These are phyloP conservation scores for Gossypium rotundifolium DNA, from an alignment of 345 rosid species.

Conservation along the genomic window DNA sequence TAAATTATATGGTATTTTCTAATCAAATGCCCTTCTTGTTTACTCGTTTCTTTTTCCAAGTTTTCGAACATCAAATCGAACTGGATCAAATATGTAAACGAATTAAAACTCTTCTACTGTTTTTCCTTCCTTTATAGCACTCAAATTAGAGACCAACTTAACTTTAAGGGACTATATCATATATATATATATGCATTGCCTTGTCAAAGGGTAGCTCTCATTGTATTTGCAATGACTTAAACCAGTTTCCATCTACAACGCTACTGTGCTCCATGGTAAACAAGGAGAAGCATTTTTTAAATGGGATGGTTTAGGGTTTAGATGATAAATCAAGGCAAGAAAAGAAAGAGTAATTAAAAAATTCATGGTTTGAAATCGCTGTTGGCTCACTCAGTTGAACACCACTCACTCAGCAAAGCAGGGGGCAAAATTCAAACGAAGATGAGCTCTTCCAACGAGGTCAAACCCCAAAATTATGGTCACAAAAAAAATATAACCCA, in stretches of 20 bases:
- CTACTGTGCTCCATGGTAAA: not conserved
- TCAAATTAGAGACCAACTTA: too few relatives aligned
- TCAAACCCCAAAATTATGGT: slow-evolving; percentile 21
- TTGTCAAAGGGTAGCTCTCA: slow-evolving; percentile 12
- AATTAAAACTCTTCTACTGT: too few relatives aligned
- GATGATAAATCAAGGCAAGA: not conserved
- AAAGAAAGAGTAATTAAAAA: not conserved
- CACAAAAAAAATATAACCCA: slow-evolving; percentile 1
- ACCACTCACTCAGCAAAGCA: not conserved
- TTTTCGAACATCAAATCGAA: not conserved
- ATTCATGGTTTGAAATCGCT: not conserved
- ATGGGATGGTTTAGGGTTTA: not conserved
- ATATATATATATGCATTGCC: not conserved
- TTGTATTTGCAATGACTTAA: slow-evolving; percentile 7
- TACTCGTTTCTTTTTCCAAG: not conserved
- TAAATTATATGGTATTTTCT: not conserved
- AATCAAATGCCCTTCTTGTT: not conserved
- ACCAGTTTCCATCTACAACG: too few relatives aligned
- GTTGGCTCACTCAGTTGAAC: slow-evolving; percentile 1
- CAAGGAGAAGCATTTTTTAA: not conserved
- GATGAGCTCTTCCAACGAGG: slow-evolving; percentile 27
- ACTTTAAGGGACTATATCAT: not conserved
- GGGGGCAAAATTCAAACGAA: not conserved
- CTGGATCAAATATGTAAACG: too few relatives aligned
- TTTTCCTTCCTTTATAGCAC: too few relatives aligned